These are phyloP conservation scores for Rhytidiadelphus loreus DNA, from an alignment of 225 moss, liverwort and hornwort genomes.

Conservation along the genomic window DNA sequence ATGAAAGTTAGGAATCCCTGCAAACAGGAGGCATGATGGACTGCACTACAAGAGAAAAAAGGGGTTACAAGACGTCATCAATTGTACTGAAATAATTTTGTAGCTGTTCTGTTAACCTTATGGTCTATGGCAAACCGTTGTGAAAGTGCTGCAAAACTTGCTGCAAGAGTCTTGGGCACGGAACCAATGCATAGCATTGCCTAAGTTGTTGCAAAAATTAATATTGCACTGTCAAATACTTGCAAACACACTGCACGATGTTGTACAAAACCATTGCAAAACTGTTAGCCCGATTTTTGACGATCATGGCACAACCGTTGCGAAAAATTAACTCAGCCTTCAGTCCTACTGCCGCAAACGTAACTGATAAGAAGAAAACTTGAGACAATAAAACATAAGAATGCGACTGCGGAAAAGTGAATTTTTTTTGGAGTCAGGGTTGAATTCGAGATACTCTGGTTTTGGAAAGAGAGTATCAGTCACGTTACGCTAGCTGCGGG, in stretches of 20 bases:
- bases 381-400: not conserved
- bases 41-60: no score
- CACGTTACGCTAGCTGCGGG: not conserved
- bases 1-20: no score
- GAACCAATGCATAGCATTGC: not conserved
- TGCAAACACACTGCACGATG: not conserved
- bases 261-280: not conserved
- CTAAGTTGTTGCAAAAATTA: not conserved
- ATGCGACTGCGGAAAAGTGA: no score
- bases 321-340: not conserved
- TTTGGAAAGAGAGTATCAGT: not conserved
- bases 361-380: not conserved
- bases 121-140: not conserved
- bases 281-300: not conserved
- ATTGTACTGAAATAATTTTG: no score
- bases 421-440: not conserved
- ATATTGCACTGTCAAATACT: not conserved
- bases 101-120: no score
- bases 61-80: no score
- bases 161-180: not conserved
- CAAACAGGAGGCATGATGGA: no score
- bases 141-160: not conserved
- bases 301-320: not conserved
- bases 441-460: not conserved
- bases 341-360: no score